Base-by-base conservation (phyloP, 2,329 filamentous ascomycete genomes). In the Pyrenophora graminea region DNA sequence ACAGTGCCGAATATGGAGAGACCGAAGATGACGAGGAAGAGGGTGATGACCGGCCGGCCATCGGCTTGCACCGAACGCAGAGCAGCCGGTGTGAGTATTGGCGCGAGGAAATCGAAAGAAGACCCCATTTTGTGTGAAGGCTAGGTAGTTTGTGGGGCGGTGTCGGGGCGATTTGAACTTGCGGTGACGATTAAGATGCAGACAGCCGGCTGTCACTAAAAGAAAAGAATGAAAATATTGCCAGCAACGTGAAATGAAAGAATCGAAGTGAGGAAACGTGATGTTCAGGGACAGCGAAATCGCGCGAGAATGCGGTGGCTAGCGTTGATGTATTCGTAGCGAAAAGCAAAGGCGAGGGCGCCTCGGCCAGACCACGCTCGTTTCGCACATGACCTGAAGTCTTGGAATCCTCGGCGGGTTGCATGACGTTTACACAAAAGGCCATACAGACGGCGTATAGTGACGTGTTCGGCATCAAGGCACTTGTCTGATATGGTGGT, bases 11-110 rank as follows among this genome's bases (percentile, higher is more conserved):
- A 62, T 4, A 56, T 39, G 7, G 56, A 53, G 9, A 97, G 80
- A 39, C 91, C 90, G 54, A 85, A 81, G 49, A 96, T 77, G 41
- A 93, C 84, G 74, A 97, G 92, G 51, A 90, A 75, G 0, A 91
- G 95, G 15, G 87, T 87, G 61, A 96, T 84, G 63, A 97, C 91
- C 13, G 93, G 94, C 2, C 92, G 87, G 9, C 89, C 88, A 70
- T 92, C 66, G 27, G 64, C 64, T 49, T 69, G 58, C n/a, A 69
- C 64, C 25, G 63, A 67, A 46, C 66, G 66, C 32, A 69, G 55
- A n/a, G 66, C 66, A 19, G 63, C 55, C 3, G 66, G 66, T 15
- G 66, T 69, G 27, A 66, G 64, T n/a, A 69, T 67, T 9, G 66
- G 66, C 40, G 66, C 64, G 40, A 69, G 66, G 46, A 61, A 69